Evolutionary conservation across 805 yeast species (phyloP).

Genomic region (Alloascoidea africana): DNA sequence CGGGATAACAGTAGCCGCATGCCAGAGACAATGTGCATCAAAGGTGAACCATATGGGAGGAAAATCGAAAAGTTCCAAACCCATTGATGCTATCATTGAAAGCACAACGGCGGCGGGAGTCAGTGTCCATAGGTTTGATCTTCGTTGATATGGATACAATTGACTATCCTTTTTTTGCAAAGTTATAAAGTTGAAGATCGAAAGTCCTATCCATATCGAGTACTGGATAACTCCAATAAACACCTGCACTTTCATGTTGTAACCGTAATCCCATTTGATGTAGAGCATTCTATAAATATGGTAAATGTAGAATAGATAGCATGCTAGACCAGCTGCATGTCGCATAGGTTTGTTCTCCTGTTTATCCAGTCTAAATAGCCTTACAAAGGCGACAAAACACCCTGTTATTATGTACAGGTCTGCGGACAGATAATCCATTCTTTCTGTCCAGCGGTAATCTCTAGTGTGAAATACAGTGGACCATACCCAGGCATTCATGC

Average conservation of each 20-base stretch:
- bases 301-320: constrained; percentile 34
- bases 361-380: constrained; percentile 46
- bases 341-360: constrained; percentile 16
- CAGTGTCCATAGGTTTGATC: constrained; percentile 21
- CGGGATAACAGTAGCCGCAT: constrained; percentile 74
- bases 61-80: constrained; percentile 85
- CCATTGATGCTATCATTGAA: constrained; percentile 57
- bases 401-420: constrained; percentile 78
- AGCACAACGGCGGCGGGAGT: constrained; percentile 37
- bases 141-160: too few relatives aligned
- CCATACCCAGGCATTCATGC: constrained; percentile 81
- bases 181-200: constrained; percentile 9
- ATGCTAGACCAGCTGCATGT: constrained; percentile 21
- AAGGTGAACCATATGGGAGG: constrained; percentile 52
- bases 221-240: constrained; percentile 67
- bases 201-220: constrained; percentile 28
- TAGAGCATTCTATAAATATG: constrained; percentile 54
- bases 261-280: constrained; percentile 77
- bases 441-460: constrained; percentile 67
- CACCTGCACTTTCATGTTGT: constrained; percentile 87
- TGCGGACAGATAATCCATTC: constrained; percentile 84
- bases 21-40: constrained; percentile 95
- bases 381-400: constrained; percentile 47
- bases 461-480: constrained; percentile 81
- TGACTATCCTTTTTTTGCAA: constrained; percentile 4